These are phyloP conservation scores for Verticillium tricorpus DNA, from an alignment of 2,329 filamentous ascomycete species.

Conservation along the genomic window DNA sequence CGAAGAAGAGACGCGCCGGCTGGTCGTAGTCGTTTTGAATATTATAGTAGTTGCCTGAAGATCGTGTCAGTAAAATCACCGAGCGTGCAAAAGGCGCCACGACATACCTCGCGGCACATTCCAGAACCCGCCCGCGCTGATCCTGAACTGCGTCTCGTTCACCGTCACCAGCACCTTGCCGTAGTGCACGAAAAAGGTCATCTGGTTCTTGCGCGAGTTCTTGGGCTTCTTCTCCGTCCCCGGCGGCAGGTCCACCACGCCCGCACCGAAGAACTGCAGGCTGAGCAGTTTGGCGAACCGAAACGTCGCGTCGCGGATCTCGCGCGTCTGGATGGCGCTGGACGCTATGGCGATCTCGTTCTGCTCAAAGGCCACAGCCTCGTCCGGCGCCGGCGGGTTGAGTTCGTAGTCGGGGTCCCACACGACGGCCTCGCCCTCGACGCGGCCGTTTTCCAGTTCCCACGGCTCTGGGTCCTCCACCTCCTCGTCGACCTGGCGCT, in stretches of 20 bases:
- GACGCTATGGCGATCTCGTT: slow-evolving; percentile 54
- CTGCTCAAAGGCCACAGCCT: slow-evolving; percentile 48
- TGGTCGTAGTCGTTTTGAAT: slow-evolving; percentile 75
- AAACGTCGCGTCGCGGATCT: slow-evolving; percentile 67
- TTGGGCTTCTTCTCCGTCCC: slow-evolving; percentile 82
- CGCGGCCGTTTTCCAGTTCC: slow-evolving; percentile 62
- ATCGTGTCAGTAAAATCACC: slow-evolving; percentile 4
- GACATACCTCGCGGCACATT: slow-evolving; percentile 88
- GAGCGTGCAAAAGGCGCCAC: slow-evolving; percentile 67
- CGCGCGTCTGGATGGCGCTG: slow-evolving; percentile 50
- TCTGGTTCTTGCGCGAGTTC: slow-evolving; percentile 93
- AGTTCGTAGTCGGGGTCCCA: slow-evolving; percentile 58
- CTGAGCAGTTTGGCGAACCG: slow-evolving; percentile 84
- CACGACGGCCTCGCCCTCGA: slow-evolving; percentile 58
- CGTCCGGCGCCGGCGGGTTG: slow-evolving; percentile 48
- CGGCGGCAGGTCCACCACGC: slow-evolving; percentile 82
- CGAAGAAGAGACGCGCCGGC: slow-evolving; percentile 81
- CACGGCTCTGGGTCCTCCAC: slow-evolving; percentile 61
- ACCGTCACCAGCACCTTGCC: slow-evolving; percentile 80
- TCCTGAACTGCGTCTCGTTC: slow-evolving; percentile 71
- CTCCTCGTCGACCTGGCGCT: slow-evolving; percentile 33
- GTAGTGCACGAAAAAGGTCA: slow-evolving; percentile 87
- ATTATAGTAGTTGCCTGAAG: slow-evolving; percentile 83
- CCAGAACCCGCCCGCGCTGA: slow-evolving; percentile 84
- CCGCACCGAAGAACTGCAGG: slow-evolving; percentile 80